Percentiles rank a stretch among this genome's conserved stretches.
Evolutionary conservation across 768 basidiomycete species (phyloP).

Genomic region (Basidioascus undulatus): DNA sequence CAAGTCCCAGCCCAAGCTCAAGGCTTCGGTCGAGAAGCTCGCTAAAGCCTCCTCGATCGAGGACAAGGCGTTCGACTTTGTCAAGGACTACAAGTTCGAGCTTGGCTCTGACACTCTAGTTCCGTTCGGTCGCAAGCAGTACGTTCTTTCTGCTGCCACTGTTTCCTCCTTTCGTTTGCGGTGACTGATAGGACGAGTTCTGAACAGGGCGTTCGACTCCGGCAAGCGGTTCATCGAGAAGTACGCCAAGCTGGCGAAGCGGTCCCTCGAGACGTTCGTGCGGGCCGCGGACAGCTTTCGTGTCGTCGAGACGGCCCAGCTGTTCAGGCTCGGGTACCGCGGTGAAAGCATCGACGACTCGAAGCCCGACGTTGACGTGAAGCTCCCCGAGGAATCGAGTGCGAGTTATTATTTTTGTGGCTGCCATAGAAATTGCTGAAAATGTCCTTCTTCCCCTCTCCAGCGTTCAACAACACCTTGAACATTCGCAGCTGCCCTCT

Average conservation of each 20-base stretch:
- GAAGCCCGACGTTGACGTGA: constrained; percentile 29
- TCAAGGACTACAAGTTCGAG: constrained; percentile 33
- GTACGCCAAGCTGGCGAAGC: constrained; percentile 2
- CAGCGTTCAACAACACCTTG: too few species aligned
- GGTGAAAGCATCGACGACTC: constrained; percentile 27
- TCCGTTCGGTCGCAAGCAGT: constrained; percentile 43
- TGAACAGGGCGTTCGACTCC: constrained; percentile 31
- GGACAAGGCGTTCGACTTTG: too few species aligned
- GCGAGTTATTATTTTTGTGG: too few species aligned
- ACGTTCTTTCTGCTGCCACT: constrained; percentile 13
- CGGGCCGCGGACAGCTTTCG: constrained; percentile 30
- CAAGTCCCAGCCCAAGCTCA: too few species aligned
- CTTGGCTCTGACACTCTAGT: constrained; percentile 35
- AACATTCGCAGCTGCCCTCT: constrained; percentile 33
- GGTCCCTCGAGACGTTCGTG: constrained; percentile 30
- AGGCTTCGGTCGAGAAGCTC: too few species aligned
- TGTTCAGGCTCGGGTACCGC: constrained; percentile 37
- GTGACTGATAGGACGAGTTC: neutral
- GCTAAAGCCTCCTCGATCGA: too few species aligned
- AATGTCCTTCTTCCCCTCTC: too few species aligned
- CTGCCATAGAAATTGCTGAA: neutral
- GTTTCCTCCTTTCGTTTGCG: neutral
- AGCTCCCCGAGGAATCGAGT: constrained; percentile 34
- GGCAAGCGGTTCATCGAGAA: constrained; percentile 21
- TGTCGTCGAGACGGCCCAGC: constrained; percentile 39